phyloP scores from a whole-genome alignment of 495 filamentous ascomycete species.

The Hypoxylon fragiforme region DNA sequence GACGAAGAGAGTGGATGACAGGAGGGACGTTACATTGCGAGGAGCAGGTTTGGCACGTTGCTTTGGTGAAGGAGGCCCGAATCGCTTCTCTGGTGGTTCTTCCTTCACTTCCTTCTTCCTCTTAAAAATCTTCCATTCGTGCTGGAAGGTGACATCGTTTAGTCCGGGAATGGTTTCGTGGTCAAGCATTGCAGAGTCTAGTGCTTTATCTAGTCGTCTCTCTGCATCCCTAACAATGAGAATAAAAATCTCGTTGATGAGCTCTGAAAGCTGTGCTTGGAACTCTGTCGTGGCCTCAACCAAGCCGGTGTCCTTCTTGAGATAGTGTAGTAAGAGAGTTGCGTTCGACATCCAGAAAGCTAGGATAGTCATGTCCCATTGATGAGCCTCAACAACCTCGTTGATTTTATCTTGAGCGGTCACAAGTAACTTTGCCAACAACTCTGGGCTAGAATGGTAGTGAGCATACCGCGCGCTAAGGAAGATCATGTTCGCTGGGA shows the following conservation, averaged over 20 bases:
- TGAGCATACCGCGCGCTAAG: constrained; percentile 94
- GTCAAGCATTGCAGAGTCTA: constrained; percentile 91
- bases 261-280: constrained; percentile 88
- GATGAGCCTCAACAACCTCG: constrained; percentile 86
- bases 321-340: constrained; percentile 89
- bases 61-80: constrained; percentile 92
- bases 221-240: constrained; percentile 99
- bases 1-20: constrained; percentile 96
- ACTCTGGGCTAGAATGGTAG: constrained; percentile 87
- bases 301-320: constrained; percentile 90
- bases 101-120: constrained; percentile 83
- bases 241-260: constrained; percentile 98
- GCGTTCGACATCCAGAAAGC: constrained; percentile 99
- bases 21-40: constrained; percentile 92
- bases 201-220: constrained; percentile 90
- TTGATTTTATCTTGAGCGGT: constrained; percentile 97
- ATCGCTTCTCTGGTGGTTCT: constrained; percentile 87
- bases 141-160: constrained; percentile 93
- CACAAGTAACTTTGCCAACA: constrained; percentile 76
- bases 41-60: constrained; percentile 88
- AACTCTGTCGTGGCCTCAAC: constrained; percentile 83
- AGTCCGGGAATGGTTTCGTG: constrained; percentile 98
- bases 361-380: constrained; percentile 99
- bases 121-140: constrained; percentile 97
- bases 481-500: constrained; percentile 96